These are phyloP conservation scores for Globisporangium emineosum DNA, from an alignment of 352 stramenopile genomes.

Conservation along the genomic window DNA sequence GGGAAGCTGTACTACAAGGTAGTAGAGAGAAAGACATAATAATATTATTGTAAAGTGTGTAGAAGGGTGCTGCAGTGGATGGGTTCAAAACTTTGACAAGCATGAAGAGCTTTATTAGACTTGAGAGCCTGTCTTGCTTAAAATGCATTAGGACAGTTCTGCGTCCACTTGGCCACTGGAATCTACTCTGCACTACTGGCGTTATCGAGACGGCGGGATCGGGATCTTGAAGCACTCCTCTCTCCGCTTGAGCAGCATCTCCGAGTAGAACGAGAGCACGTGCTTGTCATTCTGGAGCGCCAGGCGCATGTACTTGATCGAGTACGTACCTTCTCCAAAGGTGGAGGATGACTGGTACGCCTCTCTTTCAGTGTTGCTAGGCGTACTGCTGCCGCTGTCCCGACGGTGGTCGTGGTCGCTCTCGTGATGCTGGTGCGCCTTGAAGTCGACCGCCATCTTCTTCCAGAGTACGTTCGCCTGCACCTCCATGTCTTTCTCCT, in stretches of 20 bases:
- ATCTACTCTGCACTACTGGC: not conserved
- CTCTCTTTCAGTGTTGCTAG: conserved; percentile 18
- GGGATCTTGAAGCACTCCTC: conserved; percentile 41
- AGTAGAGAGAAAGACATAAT: not conserved
- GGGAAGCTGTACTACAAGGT: not conserved
- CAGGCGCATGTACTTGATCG: conserved; percentile 35
- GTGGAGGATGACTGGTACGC: conserved; percentile 25
- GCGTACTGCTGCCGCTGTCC: conserved; percentile 10
- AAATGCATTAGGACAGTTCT: not conserved
- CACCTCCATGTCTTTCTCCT: conserved; percentile 32
- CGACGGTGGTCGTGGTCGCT: conserved; percentile 24
- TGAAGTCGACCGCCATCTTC: conserved; percentile 15
- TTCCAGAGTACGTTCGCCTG: conserved; percentile 25
- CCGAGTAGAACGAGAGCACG: conserved; percentile 39
- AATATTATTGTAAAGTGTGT: not conserved
- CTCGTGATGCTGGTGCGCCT: not conserved
- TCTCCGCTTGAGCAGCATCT: conserved; percentile 42
- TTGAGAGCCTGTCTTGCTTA: not conserved
- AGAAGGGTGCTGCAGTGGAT: not conserved
- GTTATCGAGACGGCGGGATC: conserved; percentile 20
- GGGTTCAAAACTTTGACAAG: not conserved
- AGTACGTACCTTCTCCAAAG: conserved; percentile 28
- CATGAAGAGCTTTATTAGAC: not conserved
- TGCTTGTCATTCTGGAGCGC: conserved; percentile 36
- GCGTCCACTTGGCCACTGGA: not conserved